These are phyloP conservation scores for Mycena chlorophos DNA, from an alignment of 768 basidiomycete species.

Conservation along the genomic window DNA sequence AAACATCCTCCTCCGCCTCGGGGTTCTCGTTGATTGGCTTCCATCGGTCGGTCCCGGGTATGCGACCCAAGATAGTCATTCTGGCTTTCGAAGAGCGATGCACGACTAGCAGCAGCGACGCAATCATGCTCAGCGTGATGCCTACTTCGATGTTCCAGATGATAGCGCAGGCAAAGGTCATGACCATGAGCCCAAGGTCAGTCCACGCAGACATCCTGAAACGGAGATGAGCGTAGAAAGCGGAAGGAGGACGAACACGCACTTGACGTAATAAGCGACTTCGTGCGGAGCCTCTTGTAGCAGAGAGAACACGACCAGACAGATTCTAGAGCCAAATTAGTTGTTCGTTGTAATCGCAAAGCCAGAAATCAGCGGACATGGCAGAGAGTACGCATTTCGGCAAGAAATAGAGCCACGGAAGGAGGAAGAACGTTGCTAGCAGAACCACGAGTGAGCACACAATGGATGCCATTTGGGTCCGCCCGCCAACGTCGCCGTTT, in stretches of 20 bases:
- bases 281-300: slow-evolving; percentile 88
- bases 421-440: slow-evolving; percentile 84
- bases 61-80: slow-evolving; percentile 88
- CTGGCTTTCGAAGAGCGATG: slow-evolving; percentile 84
- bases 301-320: slow-evolving; percentile 81
- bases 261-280: slow-evolving; percentile 82
- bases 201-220: slow-evolving; percentile 88
- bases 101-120: slow-evolving; percentile 87
- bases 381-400: slow-evolving; percentile 91
- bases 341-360: not conserved
- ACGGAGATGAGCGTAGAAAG: not conserved
- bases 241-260: slow-evolving; percentile 22
- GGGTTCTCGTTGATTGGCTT: slow-evolving; percentile 87
- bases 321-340: slow-evolving; percentile 54
- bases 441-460: slow-evolving; percentile 74
- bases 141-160: slow-evolving; percentile 93
- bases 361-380: slow-evolving; percentile 53
- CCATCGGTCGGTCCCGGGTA: slow-evolving; percentile 89
- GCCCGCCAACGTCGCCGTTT: slow-evolving; percentile 85
- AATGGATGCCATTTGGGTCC: slow-evolving; percentile 87
- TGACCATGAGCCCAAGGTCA: slow-evolving; percentile 80
- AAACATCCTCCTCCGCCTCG: slow-evolving; percentile 75
- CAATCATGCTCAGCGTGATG: slow-evolving; percentile 82
- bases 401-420: slow-evolving; percentile 82
- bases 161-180: slow-evolving; percentile 87